Evolutionary conservation across 208 protist species (phyloP).

Genomic region (Naegleria lovaniensis): DNA sequence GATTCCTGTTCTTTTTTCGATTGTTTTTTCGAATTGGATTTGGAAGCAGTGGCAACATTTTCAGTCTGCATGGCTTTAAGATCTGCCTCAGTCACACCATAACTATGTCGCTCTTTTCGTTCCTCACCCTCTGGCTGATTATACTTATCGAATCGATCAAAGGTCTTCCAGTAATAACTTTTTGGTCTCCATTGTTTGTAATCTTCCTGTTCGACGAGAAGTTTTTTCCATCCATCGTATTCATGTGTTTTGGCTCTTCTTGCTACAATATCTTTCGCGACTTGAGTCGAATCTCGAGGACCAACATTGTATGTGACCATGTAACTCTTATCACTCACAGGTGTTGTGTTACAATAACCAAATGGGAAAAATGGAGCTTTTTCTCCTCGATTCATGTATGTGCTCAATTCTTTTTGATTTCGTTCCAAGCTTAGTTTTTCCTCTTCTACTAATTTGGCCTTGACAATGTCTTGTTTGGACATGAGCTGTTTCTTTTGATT

Average conservation of each 20-base stretch:
- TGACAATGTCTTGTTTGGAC: background rate
- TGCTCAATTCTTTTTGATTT: background rate
- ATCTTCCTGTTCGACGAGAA: background rate
- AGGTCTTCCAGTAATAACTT: background rate
- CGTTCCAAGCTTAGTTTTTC: background rate
- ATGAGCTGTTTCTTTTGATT: background rate
- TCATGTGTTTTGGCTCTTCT: background rate
- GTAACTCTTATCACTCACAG: background rate
- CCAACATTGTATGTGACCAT: background rate
- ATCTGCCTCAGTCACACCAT: background rate
- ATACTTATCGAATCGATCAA: background rate
- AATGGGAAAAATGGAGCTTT: background rate
- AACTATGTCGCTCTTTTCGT: background rate
- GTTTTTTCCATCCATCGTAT: constrained; percentile 19
- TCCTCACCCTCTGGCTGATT: background rate
- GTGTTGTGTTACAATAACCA: background rate
- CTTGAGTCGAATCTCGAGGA: background rate
- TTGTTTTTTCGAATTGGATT: background rate
- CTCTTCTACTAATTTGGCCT: background rate
- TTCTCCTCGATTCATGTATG: background rate
- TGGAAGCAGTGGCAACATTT: no score
- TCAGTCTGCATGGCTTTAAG: no score
- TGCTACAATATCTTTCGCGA: background rate
- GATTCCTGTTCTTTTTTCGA: background rate
- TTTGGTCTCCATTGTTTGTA: constrained; percentile 8